Conservation (phyloP, 768 basidiomycete species). For the Podaxis sp. region DNA sequence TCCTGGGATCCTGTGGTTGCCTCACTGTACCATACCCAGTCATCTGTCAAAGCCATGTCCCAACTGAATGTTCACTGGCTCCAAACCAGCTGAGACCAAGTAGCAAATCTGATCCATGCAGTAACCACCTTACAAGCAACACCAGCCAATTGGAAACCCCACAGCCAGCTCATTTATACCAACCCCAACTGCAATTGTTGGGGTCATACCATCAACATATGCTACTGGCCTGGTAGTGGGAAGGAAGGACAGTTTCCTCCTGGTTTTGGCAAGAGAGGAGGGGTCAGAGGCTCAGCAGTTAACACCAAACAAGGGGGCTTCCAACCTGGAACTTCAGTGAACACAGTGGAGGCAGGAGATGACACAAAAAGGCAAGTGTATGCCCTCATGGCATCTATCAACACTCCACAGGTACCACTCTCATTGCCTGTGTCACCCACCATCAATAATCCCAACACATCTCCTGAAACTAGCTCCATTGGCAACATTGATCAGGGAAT, state of each 20-base stretch:
- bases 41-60: neutral
- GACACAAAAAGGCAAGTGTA: neutral
- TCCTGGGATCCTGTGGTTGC: neutral
- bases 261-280: constrained; percentile 18
- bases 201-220: constrained; percentile 27
- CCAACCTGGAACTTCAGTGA: neutral
- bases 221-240: constrained; percentile 34
- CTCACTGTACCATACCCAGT: neutral
- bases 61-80: neutral
- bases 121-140: neutral
- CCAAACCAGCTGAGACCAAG: neutral
- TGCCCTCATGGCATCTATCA: constrained; percentile 19
- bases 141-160: neutral
- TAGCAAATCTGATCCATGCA: neutral
- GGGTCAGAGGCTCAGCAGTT: neutral
- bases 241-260: constrained; percentile 36
- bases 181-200: neutral
- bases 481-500: no score
- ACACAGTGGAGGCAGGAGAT: neutral
- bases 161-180: neutral
- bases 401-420: neutral
- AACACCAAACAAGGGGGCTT: neutral
- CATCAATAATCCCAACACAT: no score
- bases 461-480: no score
- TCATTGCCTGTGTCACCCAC: no score